These are phyloP conservation scores for Camelina laxa DNA, from an alignment of 345 rosid genomes.

Conservation along the genomic window DNA sequence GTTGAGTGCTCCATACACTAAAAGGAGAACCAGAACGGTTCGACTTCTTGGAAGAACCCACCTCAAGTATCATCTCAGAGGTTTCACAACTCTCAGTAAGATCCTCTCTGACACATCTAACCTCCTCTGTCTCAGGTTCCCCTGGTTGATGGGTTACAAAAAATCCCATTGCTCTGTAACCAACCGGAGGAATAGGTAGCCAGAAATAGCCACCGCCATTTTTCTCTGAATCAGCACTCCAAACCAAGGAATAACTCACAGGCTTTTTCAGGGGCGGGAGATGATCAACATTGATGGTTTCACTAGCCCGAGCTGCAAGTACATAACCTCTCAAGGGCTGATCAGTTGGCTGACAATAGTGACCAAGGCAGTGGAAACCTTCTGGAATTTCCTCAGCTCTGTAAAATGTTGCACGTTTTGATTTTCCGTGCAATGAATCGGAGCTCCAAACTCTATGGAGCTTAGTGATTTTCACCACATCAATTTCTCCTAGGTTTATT, in stretches of 20 bases:
- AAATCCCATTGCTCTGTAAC: slow-evolving; percentile 85
- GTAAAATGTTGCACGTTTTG: slow-evolving; percentile 62
- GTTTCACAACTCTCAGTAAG: slow-evolving; percentile 80
- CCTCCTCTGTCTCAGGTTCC: slow-evolving; percentile 67
- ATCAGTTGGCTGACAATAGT: slow-evolving; percentile 73
- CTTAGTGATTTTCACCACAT: slow-evolving; percentile 62
- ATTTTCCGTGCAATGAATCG: slow-evolving; percentile 48
- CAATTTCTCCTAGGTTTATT: slow-evolving; percentile 71
- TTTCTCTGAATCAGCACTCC: slow-evolving; percentile 52
- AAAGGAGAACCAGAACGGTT: slow-evolving; percentile 47
- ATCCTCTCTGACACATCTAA: slow-evolving; percentile 80
- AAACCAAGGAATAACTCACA: slow-evolving; percentile 57
- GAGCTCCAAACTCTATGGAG: slow-evolving; percentile 74
- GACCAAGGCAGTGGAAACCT: slow-evolving; percentile 74
- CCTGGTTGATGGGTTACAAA: slow-evolving; percentile 55
- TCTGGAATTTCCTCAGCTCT: slow-evolving; percentile 69
- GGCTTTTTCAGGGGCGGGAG: slow-evolving; percentile 65
- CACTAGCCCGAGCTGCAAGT: slow-evolving; percentile 59
- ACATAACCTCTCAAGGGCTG: slow-evolving; percentile 70
- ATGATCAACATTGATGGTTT: slow-evolving; percentile 33
- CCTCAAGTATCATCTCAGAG: slow-evolving; percentile 53
- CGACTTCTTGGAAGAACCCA: slow-evolving; percentile 43
- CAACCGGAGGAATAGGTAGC: slow-evolving; percentile 79
- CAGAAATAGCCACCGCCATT: slow-evolving; percentile 68
- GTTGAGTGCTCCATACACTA: slow-evolving; percentile 68